phyloP scores from a whole-genome alignment of 148 eudicot genomes.

The Mesembryanthemum crystallinum region DNA sequence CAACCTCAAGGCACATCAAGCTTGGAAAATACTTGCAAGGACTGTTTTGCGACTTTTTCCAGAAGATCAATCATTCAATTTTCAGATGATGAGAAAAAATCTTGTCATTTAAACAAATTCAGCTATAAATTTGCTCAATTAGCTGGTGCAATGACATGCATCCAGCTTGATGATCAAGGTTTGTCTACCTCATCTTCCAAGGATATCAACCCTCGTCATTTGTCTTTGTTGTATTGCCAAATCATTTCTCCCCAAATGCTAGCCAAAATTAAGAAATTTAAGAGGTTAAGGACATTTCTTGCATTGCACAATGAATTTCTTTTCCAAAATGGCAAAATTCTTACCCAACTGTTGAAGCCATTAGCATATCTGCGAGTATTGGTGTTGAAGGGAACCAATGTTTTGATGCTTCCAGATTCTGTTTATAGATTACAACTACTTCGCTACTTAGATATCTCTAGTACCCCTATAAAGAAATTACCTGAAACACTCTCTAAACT shows the following conservation, averaged over 20 bases:
- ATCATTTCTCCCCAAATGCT: not conserved
- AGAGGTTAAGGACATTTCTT: conserved; percentile 2
- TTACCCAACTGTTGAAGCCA: not conserved
- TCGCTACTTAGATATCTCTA: conserved; percentile 18
- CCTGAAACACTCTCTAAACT: conserved; percentile 13
- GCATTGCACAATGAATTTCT: not conserved
- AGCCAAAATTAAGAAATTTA: not conserved
- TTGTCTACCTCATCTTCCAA: not conserved
- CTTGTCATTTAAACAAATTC: not conserved
- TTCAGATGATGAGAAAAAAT: not conserved
- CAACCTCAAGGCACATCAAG: not conserved
- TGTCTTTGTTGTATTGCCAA: not conserved
- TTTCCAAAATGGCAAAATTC: not conserved
- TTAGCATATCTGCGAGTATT: conserved; percentile 14
- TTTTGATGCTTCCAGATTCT: conserved; percentile 9
- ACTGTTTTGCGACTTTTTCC: not conserved
- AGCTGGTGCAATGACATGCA: conserved; percentile 6
- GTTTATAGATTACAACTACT: not conserved
- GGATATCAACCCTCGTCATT: not conserved
- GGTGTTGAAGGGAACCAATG: not conserved
- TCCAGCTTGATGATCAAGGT: not conserved
- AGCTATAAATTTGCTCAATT: conserved; percentile 1
- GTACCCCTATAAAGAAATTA: not conserved
- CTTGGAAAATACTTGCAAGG: not conserved
- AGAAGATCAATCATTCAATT: conserved; percentile 8